phyloP scores from a whole-genome alignment of 257 asterid species.

The Salvia hispanica region DNA sequence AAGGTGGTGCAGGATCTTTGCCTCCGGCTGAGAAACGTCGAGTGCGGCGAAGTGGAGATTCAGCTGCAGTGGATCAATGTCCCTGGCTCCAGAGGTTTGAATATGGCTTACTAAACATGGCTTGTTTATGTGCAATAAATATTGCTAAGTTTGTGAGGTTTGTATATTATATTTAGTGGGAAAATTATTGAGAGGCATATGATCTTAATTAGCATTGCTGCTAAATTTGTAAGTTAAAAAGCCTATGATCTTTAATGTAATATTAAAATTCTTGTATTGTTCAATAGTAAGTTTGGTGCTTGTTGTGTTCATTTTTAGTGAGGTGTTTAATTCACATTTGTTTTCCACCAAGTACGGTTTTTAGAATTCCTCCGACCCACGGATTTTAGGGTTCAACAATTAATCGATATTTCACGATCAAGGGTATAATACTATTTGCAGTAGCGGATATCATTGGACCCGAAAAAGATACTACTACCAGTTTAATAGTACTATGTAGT shows the following conservation, averaged over 20 bases:
- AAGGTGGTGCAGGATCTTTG: slow-evolving; percentile 57
- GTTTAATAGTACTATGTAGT: no score
- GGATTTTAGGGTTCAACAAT: not conserved
- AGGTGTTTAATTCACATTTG: no score
- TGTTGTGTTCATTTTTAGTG: no score
- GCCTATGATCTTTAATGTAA: no score
- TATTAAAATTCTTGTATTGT: no score
- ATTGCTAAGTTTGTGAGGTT: not conserved
- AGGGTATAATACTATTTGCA: not conserved
- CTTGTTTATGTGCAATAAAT: not conserved
- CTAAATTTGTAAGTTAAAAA: no score
- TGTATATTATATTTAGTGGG: not conserved
- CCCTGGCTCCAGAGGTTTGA: slow-evolving; percentile 47
- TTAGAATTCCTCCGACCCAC: no score
- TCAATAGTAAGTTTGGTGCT: no score
- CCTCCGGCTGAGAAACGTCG: slow-evolving; percentile 63
- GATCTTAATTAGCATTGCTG: no score
- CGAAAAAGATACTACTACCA: no score
- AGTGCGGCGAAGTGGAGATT: slow-evolving; percentile 70
- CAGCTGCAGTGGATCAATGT: slow-evolving; percentile 73
- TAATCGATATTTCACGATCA: not conserved
- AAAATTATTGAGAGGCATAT: no score
- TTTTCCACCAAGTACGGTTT: no score
- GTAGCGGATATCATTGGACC: not conserved
- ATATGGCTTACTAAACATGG: not conserved